Evolutionary conservation across 1,139 yeast species (phyloP).

Genomic region (Pichia norvegensis): DNA sequence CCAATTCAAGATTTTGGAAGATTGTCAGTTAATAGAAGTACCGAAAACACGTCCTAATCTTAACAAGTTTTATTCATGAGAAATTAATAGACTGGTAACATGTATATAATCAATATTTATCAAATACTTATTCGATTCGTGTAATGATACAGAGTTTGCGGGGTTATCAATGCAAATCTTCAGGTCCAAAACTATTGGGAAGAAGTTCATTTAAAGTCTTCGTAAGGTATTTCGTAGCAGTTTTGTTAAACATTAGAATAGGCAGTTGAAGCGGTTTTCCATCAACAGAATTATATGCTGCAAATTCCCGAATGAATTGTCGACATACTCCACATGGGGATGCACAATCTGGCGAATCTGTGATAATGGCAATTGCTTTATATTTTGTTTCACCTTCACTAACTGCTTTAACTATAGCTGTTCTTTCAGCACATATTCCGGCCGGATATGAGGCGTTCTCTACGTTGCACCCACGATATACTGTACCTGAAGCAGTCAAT

Average conservation of each 20-base stretch:
- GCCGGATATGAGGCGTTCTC: slow-evolving; percentile 90
- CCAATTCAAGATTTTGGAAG: slow-evolving; percentile 37
- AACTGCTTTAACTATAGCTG: slow-evolving; percentile 65
- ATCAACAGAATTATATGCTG: slow-evolving; percentile 10
- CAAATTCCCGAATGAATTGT: slow-evolving; percentile 78
- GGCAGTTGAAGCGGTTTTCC: slow-evolving; percentile 33
- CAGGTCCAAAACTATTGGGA: slow-evolving; percentile 88
- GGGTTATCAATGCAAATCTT: slow-evolving; percentile 35
- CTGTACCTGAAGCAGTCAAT: slow-evolving; percentile 42
- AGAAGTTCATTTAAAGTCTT: slow-evolving; percentile 55
- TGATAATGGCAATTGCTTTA: slow-evolving; percentile 63
- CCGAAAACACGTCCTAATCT: slow-evolving; percentile 25
- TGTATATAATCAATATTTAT: not conserved
- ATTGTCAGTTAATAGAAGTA: slow-evolving; percentile 29
- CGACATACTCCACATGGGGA: slow-evolving; percentile 95
- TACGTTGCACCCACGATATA: slow-evolving; percentile 70
- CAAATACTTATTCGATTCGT: not conserved
- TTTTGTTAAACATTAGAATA: slow-evolving; percentile 52
- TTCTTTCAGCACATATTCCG: slow-evolving; percentile 83
- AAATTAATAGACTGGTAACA: not conserved
- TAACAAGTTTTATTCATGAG: not conserved
- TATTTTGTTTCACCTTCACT: slow-evolving; percentile 33
- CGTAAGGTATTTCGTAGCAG: slow-evolving; percentile 38
- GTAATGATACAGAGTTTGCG: too few species aligned
- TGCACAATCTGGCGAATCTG: slow-evolving; percentile 53